These are phyloP conservation scores for Oehlia diaphana DNA, from an alignment of 192 early-diverging fungal genomes.

Conservation along the genomic window DNA sequence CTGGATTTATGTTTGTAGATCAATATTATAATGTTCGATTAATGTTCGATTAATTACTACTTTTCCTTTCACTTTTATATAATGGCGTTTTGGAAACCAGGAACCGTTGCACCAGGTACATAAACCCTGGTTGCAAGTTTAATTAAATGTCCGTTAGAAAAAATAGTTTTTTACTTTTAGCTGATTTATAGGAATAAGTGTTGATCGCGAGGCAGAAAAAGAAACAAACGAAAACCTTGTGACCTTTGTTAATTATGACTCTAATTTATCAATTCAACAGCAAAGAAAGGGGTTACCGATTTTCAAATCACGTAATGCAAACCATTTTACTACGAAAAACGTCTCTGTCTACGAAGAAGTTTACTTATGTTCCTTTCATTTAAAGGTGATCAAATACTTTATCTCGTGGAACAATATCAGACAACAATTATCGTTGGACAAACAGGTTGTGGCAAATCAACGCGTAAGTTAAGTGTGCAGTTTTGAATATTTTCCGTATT, in stretches of 20 bases:
- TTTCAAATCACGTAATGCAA: conserved; percentile 71
- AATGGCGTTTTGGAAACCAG: conserved; percentile 66
- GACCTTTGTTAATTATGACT: conserved; percentile 44
- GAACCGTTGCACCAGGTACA: conserved; percentile 56
- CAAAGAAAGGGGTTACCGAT: conserved; percentile 86
- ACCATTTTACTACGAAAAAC: background rate
- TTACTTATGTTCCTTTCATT: background rate
- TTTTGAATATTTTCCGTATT: background rate
- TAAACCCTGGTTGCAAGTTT: background rate
- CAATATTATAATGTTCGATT: too few species aligned
- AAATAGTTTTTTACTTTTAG: background rate
- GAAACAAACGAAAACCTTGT: conserved; percentile 53
- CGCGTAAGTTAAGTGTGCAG: conserved; percentile 52
- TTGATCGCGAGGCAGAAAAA: conserved; percentile 64
- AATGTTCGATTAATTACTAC: too few species aligned
- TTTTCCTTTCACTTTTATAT: background rate
- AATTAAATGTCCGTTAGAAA: background rate
- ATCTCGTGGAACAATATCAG: conserved; percentile 65
- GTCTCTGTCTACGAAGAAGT: background rate
- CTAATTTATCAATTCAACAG: conserved; percentile 67
- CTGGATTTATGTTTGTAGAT: too few species aligned
- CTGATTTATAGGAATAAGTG: conserved; percentile 48
- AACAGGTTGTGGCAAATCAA: conserved; percentile 83
- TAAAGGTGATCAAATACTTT: conserved; percentile 58
- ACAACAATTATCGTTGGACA: conserved; percentile 74